Conservation (phyloP, 140 eudicot species). For the Ambrosia hybrid region DNA sequence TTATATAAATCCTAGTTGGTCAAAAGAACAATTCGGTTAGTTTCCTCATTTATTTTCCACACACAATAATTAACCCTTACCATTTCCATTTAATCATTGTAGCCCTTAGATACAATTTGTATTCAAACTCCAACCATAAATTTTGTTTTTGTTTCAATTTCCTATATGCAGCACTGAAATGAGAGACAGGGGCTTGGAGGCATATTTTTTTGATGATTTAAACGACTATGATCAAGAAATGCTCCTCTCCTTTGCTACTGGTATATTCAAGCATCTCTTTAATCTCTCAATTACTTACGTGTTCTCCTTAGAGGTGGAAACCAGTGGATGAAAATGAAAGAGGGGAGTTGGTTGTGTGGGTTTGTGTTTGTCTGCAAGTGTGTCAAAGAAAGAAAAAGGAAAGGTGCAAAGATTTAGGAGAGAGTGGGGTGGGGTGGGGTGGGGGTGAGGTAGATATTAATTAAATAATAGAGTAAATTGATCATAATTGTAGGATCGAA, state of each 20-base stretch:
- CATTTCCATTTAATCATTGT: too few species aligned
- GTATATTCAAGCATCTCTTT: constrained; percentile 47
- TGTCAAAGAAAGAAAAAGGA: too few species aligned
- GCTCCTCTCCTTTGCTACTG: constrained; percentile 86
- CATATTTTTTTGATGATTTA: constrained; percentile 91
- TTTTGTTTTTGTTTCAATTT: constrained; percentile 3
- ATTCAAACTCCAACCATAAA: neutral
- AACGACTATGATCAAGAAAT: too few species aligned
- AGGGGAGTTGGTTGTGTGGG: too few species aligned
- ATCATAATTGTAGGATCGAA: too few species aligned
- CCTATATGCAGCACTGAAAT: constrained; percentile 76
- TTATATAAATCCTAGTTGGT: neutral
- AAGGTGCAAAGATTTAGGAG: too few species aligned
- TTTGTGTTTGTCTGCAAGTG: too few species aligned
- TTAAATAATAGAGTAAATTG: too few species aligned
- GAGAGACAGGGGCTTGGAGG: constrained; percentile 99
- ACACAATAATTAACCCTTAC: neutral
- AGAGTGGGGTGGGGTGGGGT: too few species aligned
- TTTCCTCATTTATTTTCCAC: neutral
- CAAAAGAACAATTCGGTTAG: neutral
- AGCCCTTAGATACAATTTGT: too few species aligned
- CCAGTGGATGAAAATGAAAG: too few species aligned
- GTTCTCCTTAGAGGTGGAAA: neutral
- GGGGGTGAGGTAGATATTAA: too few species aligned
- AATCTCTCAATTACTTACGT: neutral